A percentile compares a stretch with the other conserved stretches of the same genome.
phyloP scores from a whole-genome alignment of 345 rosid species.

The Citrus hindsii region DNA sequence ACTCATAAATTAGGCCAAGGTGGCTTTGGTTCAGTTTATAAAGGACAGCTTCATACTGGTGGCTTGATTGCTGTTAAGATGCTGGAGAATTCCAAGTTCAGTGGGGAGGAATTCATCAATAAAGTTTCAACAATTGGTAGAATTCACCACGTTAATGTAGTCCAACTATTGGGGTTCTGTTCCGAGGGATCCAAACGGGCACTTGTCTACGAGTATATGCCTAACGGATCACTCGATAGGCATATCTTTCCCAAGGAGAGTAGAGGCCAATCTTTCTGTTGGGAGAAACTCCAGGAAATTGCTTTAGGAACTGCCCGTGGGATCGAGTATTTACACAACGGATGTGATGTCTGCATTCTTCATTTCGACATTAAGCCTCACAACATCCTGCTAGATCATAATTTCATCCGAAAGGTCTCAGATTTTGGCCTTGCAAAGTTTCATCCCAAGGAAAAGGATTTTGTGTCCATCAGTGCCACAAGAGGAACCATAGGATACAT shows the following conservation, averaged over 20 bases:
- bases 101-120: slow-evolving; percentile 10
- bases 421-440: slow-evolving; percentile 30
- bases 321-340: slow-evolving; percentile 24
- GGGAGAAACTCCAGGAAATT: slow-evolving; percentile 8
- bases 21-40: slow-evolving; percentile 1
- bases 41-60: neutral
- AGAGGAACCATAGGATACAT: slow-evolving; percentile 20
- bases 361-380: slow-evolving; percentile 32
- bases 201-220: slow-evolving; percentile 11
- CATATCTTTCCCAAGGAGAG: neutral
- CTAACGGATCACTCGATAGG: slow-evolving; percentile 11
- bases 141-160: slow-evolving; percentile 9
- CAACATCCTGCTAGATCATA: slow-evolving; percentile 2
- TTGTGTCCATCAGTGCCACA: slow-evolving; percentile 5
- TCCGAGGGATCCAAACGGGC: neutral
- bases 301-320: slow-evolving; percentile 27
- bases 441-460: slow-evolving; percentile 17
- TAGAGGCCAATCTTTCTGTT: neutral
- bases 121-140: slow-evolving; percentile 8
- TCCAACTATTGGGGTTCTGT: slow-evolving; percentile 4
- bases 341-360: slow-evolving; percentile 24
- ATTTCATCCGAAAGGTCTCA: slow-evolving; percentile 28
- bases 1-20: slow-evolving; percentile 6
- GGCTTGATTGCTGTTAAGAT: neutral
- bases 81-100: slow-evolving; percentile 6